Base-by-base conservation (phyloP, 2,329 filamentous ascomycete species). In the Biscogniauxia sp. region DNA sequence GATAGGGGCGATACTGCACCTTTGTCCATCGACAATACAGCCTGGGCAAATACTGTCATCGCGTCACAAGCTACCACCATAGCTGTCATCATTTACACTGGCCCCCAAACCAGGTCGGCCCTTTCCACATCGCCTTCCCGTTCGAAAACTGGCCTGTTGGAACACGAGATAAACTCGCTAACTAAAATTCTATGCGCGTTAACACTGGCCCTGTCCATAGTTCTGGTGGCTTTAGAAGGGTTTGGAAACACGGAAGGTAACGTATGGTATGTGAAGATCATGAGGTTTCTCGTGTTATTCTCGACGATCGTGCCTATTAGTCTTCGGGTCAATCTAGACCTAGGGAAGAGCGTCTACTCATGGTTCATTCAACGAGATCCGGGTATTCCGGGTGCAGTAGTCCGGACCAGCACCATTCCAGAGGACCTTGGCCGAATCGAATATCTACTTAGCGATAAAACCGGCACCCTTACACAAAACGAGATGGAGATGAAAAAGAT, bases 401-500 rank as follows among this genome's bases (percentile, higher is more conserved):
- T 99, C 3, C 87, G 95, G 60, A 99, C 95, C 0, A 97, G 93
- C 74, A 99, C 95, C 0, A 99, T 99, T 53, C 96, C 95, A 0
- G 95, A 99, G 75, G 95, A 99, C 70, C 80, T 99, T 2, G 95
- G 95, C 7, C 86, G 96, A 23, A 96, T 99, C 52, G 95, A 99
- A 75, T 99, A 99, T 74, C 82, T 99, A 2, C 82, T 99, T 28
- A 97, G 92, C 64, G 95, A 99, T 76, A 99, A 99, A 77, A 99
- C 95, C 0, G 95, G 95, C n/a, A 99, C 95, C 1, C 77, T 99
- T 61, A 99, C 95, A 0, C 93, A 98, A 69, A 99, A 99, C 71
- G 92, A 97, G 71, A 97, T 97, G 93, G 94, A 97, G 72, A 89
- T 99, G 84, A 97, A 96, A 74, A 99, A 99, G 77, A 94, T 99